Evolutionary conservation across 805 yeast genomes (phyloP).

Genomic region (Candida chauliodis): DNA sequence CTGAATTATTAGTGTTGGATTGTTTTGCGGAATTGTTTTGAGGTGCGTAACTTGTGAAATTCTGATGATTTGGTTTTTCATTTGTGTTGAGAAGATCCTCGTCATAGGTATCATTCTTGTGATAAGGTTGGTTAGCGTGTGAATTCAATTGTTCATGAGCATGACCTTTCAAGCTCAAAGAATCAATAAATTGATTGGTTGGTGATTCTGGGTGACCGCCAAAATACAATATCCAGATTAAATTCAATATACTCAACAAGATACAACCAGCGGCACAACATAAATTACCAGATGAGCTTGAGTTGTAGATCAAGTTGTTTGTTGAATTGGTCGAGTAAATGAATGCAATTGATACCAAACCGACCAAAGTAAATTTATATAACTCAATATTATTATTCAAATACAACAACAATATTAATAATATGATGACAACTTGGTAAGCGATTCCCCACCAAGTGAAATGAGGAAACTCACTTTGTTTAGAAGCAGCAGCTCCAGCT

Average conservation of each 20-base stretch:
- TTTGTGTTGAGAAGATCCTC: neutral
- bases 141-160: conserved; percentile 15
- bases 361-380: conserved; percentile 59
- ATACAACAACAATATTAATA: conserved; percentile 50
- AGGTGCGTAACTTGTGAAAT: conserved; percentile 21
- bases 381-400: conserved; percentile 61
- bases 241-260: conserved; percentile 72
- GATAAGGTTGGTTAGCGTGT: neutral
- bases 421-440: conserved; percentile 62
- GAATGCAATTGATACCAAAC: conserved; percentile 65
- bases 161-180: conserved; percentile 59
- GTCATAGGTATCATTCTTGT: neutral
- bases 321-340: conserved; percentile 83
- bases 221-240: conserved; percentile 83
- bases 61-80: conserved; percentile 9
- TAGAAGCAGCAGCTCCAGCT: conserved; percentile 67
- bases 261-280: conserved; percentile 95
- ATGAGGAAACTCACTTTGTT: conserved; percentile 53
- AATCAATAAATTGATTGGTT: conserved; percentile 77
- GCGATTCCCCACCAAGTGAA: conserved; percentile 97
- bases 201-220: conserved; percentile 93
- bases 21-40: conserved; percentile 25
- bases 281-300: conserved; percentile 57
- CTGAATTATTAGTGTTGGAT: conserved; percentile 24
- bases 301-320: conserved; percentile 68